These are phyloP conservation scores for Cutaneotrichosporon curvatum DNA, from an alignment of 1,284 basidiomycete species.

Conservation along the genomic window DNA sequence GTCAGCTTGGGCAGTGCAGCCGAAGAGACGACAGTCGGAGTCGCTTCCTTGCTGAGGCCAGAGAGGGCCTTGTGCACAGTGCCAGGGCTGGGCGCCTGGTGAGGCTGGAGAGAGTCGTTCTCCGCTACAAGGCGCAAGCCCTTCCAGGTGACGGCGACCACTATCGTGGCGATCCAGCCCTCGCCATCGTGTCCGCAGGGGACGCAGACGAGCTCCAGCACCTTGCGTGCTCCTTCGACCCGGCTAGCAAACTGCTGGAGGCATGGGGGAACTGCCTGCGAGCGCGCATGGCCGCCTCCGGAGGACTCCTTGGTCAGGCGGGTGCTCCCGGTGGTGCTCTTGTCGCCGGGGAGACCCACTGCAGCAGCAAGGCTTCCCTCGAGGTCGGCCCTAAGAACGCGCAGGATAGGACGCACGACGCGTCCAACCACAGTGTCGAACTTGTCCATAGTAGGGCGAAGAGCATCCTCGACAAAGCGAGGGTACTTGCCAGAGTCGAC, in stretches of 20 bases:
- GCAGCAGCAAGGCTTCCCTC: slow-evolving; percentile 28
- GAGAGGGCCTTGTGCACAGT: slow-evolving; percentile 37
- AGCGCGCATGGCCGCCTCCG: slow-evolving; percentile 25
- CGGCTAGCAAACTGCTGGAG: slow-evolving; percentile 45
- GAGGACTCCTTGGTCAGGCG: slow-evolving; percentile 37
- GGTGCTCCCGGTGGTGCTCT: slow-evolving; percentile 20
- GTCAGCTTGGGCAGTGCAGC: slow-evolving; percentile 37
- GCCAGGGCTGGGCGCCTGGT: slow-evolving; percentile 37
- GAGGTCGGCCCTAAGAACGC: slow-evolving; percentile 42
- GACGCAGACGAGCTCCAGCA: slow-evolving; percentile 38
- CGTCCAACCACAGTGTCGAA: slow-evolving; percentile 50
- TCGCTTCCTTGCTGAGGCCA: slow-evolving; percentile 32
- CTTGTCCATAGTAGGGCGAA: slow-evolving; percentile 54
- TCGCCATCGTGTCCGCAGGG: slow-evolving; percentile 46
- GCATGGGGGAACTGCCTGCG: slow-evolving; percentile 34
- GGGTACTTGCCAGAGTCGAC: slow-evolving; percentile 43
- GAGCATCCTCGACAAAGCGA: slow-evolving; percentile 51
- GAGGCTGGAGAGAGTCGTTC: slow-evolving; percentile 21
- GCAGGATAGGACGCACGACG: slow-evolving; percentile 44
- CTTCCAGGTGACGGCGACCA: slow-evolving; percentile 45
- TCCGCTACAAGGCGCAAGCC: slow-evolving; percentile 42
- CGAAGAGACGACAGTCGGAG: slow-evolving; percentile 19
- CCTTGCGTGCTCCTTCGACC: slow-evolving; percentile 41
- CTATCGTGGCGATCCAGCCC: slow-evolving; percentile 45
- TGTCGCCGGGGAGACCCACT: slow-evolving; percentile 23